Evolutionary conservation across 371 early-diverging fungal species (phyloP).

Genomic region (Nematocida ironsii): DNA sequence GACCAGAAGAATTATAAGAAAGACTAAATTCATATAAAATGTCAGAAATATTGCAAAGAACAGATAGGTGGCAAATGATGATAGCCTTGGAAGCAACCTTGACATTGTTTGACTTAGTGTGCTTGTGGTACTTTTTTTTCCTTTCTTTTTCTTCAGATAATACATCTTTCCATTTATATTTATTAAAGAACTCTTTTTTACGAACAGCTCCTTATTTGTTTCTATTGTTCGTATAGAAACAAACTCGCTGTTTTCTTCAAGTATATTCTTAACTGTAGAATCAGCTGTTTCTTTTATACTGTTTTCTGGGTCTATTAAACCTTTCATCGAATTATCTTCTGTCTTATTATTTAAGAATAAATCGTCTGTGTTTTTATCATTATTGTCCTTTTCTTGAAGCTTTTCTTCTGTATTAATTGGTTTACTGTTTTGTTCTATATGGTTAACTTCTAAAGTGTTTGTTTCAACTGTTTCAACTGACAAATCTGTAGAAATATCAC

Average conservation of each 20-base stretch:
- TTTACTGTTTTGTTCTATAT: neutral
- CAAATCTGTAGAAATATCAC: neutral
- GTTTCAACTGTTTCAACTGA: neutral
- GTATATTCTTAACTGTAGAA: neutral
- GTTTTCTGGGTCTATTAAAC: too few species aligned
- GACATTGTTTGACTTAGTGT: neutral
- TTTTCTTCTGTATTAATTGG: neutral
- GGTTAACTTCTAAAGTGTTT: neutral
- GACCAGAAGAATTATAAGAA: conserved; percentile 3
- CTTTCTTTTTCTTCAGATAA: conserved; percentile 33
- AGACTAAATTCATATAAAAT: conserved; percentile 44
- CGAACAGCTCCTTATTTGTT: conserved; percentile 1
- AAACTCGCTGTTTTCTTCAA: neutral
- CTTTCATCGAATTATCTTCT: neutral
- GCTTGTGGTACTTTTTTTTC: neutral
- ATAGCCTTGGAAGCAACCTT: neutral
- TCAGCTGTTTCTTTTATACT: too few species aligned
- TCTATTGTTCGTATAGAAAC: neutral
- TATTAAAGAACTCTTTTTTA: neutral
- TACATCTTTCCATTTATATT: conserved; percentile 31
- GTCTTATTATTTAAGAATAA: neutral
- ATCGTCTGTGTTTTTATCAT: neutral
- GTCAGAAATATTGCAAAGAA: conserved; percentile 1
- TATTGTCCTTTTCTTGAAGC: neutral
- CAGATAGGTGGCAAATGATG: conserved; percentile 28